Percentiles rank a stretch among this genome's conserved stretches.
Conservation (phyloP, 106 monocot species). For the Dactylorhiza incarnata region DNA sequence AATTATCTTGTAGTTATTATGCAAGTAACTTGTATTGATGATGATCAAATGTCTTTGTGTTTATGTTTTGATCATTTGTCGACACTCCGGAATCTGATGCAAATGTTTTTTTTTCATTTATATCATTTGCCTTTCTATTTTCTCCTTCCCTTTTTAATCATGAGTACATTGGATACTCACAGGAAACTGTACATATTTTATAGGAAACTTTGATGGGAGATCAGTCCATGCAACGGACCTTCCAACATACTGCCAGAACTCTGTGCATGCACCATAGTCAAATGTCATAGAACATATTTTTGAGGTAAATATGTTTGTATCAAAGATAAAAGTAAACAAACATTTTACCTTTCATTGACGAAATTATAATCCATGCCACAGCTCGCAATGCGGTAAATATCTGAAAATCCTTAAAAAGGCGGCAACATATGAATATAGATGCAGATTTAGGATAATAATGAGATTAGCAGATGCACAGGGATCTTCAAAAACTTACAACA, state of each 20-base stretch:
- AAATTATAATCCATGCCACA: slow-evolving; percentile 99
- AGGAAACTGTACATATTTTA: slow-evolving; percentile 99
- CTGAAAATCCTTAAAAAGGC: slow-evolving; percentile 84
- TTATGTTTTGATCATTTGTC: too few relatives aligned
- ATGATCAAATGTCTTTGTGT: too few relatives aligned
- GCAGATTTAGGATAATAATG: background rate
- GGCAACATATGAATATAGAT: background rate
- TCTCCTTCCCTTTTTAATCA: background rate
- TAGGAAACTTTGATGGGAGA: slow-evolving; percentile 97
- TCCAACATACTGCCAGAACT: slow-evolving; percentile 97
- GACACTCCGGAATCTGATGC: too few relatives aligned
- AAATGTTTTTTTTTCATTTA: background rate
- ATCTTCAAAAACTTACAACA: slow-evolving; percentile 52
- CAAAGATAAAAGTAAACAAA: background rate
- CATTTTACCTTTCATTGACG: slow-evolving; percentile 91
- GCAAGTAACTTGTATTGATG: too few relatives aligned
- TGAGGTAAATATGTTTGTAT: background rate
- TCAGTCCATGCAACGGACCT: slow-evolving; percentile 98
- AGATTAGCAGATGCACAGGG: background rate
- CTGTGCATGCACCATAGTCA: slow-evolving; percentile 33
- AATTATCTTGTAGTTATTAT: too few relatives aligned
- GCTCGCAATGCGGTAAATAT: slow-evolving; percentile 91
- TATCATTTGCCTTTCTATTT: background rate
- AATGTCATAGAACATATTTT: slow-evolving; percentile 9
- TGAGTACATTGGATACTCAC: slow-evolving; percentile 37